Evolutionary conservation across 108 stramenopile species (phyloP).

Genomic region (Nitzschia palea): DNA sequence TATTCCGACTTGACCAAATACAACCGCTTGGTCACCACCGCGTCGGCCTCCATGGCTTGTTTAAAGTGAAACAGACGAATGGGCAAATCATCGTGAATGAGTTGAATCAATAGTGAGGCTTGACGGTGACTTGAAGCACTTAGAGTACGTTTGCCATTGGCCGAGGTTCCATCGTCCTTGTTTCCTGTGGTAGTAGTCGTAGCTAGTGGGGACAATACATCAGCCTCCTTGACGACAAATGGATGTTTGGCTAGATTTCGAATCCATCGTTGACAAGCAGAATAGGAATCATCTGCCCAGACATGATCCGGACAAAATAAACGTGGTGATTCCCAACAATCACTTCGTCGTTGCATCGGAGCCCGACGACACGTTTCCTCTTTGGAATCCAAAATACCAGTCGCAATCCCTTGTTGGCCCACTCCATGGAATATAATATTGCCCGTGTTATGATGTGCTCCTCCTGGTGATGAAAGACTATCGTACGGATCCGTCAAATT

Average conservation of each 20-base stretch:
- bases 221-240: slow-evolving; percentile 22
- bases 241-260: slow-evolving; percentile 66
- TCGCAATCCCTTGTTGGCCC: slow-evolving; percentile 25
- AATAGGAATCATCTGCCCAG: slow-evolving; percentile 81
- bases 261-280: slow-evolving; percentile 62
- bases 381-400: slow-evolving; percentile 31
- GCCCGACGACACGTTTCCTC: slow-evolving; percentile 44
- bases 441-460: background rate
- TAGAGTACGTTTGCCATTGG: background rate
- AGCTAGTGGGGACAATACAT: background rate
- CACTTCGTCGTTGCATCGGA: slow-evolving; percentile 52
- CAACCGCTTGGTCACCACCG: slow-evolving; percentile 79
- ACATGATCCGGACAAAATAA: slow-evolving; percentile 82
- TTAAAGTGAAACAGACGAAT: slow-evolving; percentile 73
- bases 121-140: slow-evolving; percentile 25
- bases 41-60: slow-evolving; percentile 70
- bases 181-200: slow-evolving; percentile 7
- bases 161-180: background rate
- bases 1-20: slow-evolving; percentile 90
- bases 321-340: slow-evolving; percentile 87
- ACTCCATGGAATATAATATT: slow-evolving; percentile 19
- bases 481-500: slow-evolving; percentile 62
- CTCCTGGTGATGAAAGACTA: slow-evolving; percentile 10
- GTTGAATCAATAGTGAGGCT: slow-evolving; percentile 26
- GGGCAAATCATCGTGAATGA: slow-evolving; percentile 57